Evolutionary conservation across 2,329 filamentous ascomycete genomes (phyloP).

Genomic region (Pseudogymnoascus sp.): DNA sequence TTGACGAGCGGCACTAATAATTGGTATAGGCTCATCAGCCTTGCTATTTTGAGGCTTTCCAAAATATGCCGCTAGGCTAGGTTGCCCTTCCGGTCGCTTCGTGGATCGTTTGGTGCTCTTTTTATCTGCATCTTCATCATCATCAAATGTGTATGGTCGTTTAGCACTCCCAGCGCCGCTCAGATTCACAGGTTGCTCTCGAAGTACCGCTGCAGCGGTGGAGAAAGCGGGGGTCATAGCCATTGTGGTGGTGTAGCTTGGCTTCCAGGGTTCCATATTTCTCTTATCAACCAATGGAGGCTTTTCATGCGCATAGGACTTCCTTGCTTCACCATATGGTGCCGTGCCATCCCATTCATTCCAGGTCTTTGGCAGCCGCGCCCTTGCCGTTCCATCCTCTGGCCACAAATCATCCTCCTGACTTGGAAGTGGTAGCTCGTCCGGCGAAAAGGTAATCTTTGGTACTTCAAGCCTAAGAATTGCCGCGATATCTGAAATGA

Average conservation of each 20-base stretch:
- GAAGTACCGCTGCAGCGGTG: background rate
- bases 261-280: conserved; percentile 5
- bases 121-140: background rate
- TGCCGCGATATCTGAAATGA: conserved; percentile 59
- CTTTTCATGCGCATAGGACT: background rate
- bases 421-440: conserved; percentile 37
- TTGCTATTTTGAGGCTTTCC: background rate
- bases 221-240: background rate
- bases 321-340: background rate
- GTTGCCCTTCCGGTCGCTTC: background rate
- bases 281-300: background rate
- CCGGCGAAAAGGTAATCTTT: conserved; percentile 36
- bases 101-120: background rate
- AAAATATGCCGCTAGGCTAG: background rate
- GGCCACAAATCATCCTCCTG: conserved; percentile 64
- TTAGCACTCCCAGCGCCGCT: background rate
- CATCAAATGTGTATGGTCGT: background rate
- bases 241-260: conserved; percentile 3
- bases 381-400: conserved; percentile 46
- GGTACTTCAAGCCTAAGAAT: conserved; percentile 58
- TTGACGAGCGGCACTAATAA: background rate
- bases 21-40: background rate
- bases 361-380: conserved; percentile 13
- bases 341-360: background rate
- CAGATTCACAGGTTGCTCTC: conserved; percentile 1